These are phyloP conservation scores for Colletotrichum sp. DNA, from an alignment of 2,329 filamentous ascomycete species.

Conservation along the genomic window DNA sequence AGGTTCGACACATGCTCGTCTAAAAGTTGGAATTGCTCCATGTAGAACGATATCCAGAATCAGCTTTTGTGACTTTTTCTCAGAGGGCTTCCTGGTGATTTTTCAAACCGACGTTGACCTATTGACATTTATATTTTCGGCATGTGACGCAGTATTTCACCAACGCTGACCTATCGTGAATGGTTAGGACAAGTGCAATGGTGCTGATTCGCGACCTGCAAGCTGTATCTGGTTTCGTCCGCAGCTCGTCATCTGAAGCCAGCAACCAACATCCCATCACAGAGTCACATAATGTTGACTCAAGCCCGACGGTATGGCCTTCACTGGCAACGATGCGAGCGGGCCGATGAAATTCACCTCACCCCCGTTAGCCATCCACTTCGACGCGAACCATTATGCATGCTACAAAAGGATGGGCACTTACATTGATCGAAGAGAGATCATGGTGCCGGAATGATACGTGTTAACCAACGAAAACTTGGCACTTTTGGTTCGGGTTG, in stretches of 20 bases:
- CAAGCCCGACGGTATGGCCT: not conserved
- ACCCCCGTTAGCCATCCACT: not conserved
- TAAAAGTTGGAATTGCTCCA: conserved; percentile 15
- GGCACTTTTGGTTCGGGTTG: not conserved
- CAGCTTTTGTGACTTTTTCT: not conserved
- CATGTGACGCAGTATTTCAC: not conserved
- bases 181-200: not conserved
- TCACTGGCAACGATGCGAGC: not conserved
- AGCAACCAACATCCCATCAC: not conserved
- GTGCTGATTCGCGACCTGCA: not conserved
- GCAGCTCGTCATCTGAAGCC: not conserved
- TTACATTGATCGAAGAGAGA: not conserved
- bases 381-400: not conserved
- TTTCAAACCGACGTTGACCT: not conserved
- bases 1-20: conserved; percentile 8
- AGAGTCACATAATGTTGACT: not conserved
- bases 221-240: not conserved
- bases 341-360: not conserved
- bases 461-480: not conserved
- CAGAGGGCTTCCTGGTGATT: not conserved
- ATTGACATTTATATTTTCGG: not conserved
- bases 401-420: not conserved
- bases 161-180: not conserved
- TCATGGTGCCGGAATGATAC: not conserved
- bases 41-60: not conserved